Base-by-base conservation (phyloP, 805 yeast genomes). In the Tetrapisispora pingtungensis region DNA sequence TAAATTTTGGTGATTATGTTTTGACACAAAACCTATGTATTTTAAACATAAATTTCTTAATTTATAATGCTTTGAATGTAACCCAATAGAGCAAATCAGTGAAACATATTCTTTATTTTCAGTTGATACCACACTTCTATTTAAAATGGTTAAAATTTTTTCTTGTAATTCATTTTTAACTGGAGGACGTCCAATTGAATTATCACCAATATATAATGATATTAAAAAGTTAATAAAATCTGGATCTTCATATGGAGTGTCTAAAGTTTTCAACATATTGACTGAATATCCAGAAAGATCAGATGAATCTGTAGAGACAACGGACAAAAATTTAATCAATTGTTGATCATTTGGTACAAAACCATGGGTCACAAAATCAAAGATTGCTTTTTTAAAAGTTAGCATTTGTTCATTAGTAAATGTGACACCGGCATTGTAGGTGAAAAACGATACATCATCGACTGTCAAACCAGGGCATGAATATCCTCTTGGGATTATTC, bases 401-500 rank as follows among this genome's bases (percentile, higher is more conserved):
- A 63, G 49, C 35, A 85, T 59, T 17, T 73, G 77, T 0, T 69
- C 70, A 6, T 67, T 64, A 43, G 74, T 74, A 54, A 75, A 79
- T 0, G 74, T 60, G 0, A 79, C 74, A 24, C 89, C 90, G 2
- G 90, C 86, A 49, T 75, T 75, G 43, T 70, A 72, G 0, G 86
- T 81, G 52, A 86, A 76, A 52, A 81, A 85, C 0, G 74, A 58
- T 17, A 75, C 72, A 35, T 82, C 87, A 0, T 57, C 57, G 0
- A 69, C 59, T 13, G 80, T 67, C 42, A 88, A 62, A 0, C 95
- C 95, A 0, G 90, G 87, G 46, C 77, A 71, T 3, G 69, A 58
- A 46, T 69, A 65, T 8, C 71, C 70, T 47, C 65, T 64, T 33
- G 77, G 75, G 13, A 71, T 67, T 3, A 54, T 46, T 19, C 67